Conservation (phyloP, 106 monocot species). For the Narthecium ossifragum region DNA sequence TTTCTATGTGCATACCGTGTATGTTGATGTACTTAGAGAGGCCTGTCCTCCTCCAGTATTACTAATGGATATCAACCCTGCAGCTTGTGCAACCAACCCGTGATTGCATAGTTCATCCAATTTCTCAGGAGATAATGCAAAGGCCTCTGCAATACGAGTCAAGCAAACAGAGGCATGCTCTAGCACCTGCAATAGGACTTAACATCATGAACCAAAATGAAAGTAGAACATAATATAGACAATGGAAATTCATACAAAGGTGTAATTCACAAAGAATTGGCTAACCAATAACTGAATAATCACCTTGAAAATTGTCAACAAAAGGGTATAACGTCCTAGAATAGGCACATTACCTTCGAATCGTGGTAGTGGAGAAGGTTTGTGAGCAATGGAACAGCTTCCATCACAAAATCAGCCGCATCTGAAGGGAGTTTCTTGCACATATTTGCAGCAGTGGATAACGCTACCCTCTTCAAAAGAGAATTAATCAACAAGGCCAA, state of each 20-base stretch:
- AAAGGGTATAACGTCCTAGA: no score
- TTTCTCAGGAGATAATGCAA: constrained; percentile 80
- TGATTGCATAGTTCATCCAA: constrained; percentile 91
- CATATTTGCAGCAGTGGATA: constrained; percentile 99
- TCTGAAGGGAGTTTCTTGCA: constrained; percentile 97
- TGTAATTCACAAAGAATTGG: no score
- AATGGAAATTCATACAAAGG: no score
- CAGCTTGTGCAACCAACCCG: constrained; percentile 88
- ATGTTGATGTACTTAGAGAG: constrained; percentile 86
- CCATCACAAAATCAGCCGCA: constrained; percentile 99
- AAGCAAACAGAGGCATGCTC: constrained; percentile 84
- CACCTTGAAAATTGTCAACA: no score
- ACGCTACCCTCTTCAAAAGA: constrained; percentile 77
- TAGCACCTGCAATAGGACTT: constrained; percentile 46
- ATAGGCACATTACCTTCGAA: constrained; percentile 53
- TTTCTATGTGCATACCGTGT: constrained; percentile 41
- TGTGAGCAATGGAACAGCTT: constrained; percentile 96
- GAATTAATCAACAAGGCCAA: neutral
- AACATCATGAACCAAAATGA: no score
- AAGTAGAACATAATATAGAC: no score
- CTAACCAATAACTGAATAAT: no score
- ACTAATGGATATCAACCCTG: constrained; percentile 70
- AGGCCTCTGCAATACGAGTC: constrained; percentile 80
- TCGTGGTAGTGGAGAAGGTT: constrained; percentile 94
- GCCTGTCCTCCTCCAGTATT: constrained; percentile 82